Percentiles rank a stretch among this genome's conserved stretches.
Evolutionary conservation across 257 asterid genomes (phyloP).

Genomic region (Ophiorrhiza pumila): DNA sequence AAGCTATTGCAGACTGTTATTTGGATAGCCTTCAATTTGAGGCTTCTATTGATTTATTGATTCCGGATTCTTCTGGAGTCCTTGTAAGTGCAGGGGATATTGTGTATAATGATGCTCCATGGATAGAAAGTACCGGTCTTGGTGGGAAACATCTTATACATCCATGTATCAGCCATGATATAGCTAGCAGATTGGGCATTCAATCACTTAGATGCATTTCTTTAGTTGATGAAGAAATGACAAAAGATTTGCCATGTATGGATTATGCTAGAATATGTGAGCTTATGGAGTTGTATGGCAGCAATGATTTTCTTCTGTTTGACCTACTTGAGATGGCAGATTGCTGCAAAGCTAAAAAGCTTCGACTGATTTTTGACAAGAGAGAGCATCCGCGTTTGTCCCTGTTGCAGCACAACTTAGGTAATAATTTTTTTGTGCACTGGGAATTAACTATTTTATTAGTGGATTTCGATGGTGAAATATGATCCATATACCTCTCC

Average conservation of each 20-base stretch:
- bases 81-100: conserved; percentile 64
- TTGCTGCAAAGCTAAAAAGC: conserved; percentile 89
- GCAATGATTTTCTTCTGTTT: conserved; percentile 69
- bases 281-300: conserved; percentile 68
- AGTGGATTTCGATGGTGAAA: too few relatives aligned
- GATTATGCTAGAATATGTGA: conserved; percentile 73
- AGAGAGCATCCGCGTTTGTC: conserved; percentile 87
- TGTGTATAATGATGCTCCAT: conserved; percentile 94
- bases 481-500: too few relatives aligned
- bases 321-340: conserved; percentile 96
- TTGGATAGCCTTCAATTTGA: conserved; percentile 48
- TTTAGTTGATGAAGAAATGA: conserved; percentile 81
- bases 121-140: conserved; percentile 68
- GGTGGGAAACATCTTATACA: conserved; percentile 79
- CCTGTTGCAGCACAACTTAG: conserved; percentile 92
- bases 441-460: too few relatives aligned
- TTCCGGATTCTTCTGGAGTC: conserved; percentile 88
- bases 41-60: conserved; percentile 38
- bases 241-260: conserved; percentile 92
- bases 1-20: conserved; percentile 66
- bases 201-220: conserved; percentile 87
- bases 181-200: conserved; percentile 75
- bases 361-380: conserved; percentile 86
- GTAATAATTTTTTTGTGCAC: conserved; percentile 39
- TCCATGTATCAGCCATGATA: conserved; percentile 67